A percentile compares a stretch with the other conserved stretches of the same genome.
Evolutionary conservation across 306 rosid species (phyloP).

Genomic region (Acmispon strigosus): DNA sequence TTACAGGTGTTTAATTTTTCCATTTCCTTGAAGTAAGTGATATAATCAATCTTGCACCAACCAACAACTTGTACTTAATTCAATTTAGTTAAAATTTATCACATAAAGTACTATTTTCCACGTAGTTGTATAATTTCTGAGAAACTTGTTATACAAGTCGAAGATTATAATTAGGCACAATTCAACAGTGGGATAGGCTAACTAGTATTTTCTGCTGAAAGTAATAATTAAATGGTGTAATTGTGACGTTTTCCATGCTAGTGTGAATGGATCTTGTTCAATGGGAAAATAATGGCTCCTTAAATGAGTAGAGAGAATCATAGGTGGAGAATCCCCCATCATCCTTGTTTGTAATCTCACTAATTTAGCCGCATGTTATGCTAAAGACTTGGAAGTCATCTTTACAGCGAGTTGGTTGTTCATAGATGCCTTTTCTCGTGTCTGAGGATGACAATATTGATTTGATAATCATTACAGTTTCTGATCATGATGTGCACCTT

Average conservation of each 20-base stretch:
- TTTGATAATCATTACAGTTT: background rate
- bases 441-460: too few species aligned
- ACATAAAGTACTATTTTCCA: too few species aligned
- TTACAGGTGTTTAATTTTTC: slow-evolving; percentile 42
- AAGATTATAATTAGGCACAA: background rate
- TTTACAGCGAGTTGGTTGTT: too few species aligned
- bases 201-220: background rate
- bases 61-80: background rate
- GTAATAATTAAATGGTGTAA: background rate
- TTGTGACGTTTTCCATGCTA: background rate
- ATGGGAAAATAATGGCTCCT: too few species aligned
- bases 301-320: too few species aligned
- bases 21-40: background rate
- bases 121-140: background rate
- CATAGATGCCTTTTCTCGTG: too few species aligned
- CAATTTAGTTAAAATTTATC: too few species aligned
- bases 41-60: background rate
- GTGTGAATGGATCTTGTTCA: background rate
- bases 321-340: too few species aligned
- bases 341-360: too few species aligned
- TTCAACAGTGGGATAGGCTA: background rate
- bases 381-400: too few species aligned
- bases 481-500: background rate
- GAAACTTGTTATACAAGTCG: background rate
- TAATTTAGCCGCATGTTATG: too few species aligned